phyloP scores from a whole-genome alignment of 2,329 filamentous ascomycete genomes.

The Helotiales sp. region DNA sequence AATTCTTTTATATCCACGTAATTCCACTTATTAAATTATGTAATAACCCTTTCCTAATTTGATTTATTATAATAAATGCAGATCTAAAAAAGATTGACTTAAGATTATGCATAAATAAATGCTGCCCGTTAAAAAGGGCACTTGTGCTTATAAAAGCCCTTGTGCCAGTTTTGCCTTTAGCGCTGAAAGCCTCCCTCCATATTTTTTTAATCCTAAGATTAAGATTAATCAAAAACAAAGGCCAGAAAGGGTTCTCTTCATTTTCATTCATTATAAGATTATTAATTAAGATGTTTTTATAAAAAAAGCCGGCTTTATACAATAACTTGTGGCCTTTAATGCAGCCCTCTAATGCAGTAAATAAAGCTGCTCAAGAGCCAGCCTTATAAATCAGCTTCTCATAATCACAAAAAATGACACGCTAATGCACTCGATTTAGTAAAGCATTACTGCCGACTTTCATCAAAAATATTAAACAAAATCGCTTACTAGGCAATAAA shows the following conservation, averaged over 20 bases:
- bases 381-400: conserved; percentile 50
- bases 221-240: conserved; percentile 46
- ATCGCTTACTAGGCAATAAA: conserved; percentile 43
- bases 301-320: conserved; percentile 45
- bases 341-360: conserved; percentile 46
- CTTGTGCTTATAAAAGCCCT: conserved; percentile 49
- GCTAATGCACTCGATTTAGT: conserved; percentile 48
- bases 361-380: conserved; percentile 45
- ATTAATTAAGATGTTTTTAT: conserved; percentile 51
- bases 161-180: conserved; percentile 46
- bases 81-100: conserved; percentile 51
- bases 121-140: conserved; percentile 44
- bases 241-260: conserved; percentile 45
- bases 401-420: conserved; percentile 49
- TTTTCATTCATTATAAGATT: conserved; percentile 56
- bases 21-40: conserved; percentile 46
- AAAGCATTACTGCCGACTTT: conserved; percentile 34
- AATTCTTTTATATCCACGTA: conserved; percentile 39
- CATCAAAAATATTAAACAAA: conserved; percentile 40
- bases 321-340: conserved; percentile 48
- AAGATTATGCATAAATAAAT: conserved; percentile 50
- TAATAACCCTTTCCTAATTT: conserved; percentile 30
- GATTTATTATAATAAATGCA: conserved; percentile 45
- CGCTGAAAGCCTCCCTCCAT: conserved; percentile 42
- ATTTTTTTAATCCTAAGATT: conserved; percentile 45